These are phyloP conservation scores for Candolleomyces aberdarensis DNA, from an alignment of 768 basidiomycete species.

Conservation along the genomic window DNA sequence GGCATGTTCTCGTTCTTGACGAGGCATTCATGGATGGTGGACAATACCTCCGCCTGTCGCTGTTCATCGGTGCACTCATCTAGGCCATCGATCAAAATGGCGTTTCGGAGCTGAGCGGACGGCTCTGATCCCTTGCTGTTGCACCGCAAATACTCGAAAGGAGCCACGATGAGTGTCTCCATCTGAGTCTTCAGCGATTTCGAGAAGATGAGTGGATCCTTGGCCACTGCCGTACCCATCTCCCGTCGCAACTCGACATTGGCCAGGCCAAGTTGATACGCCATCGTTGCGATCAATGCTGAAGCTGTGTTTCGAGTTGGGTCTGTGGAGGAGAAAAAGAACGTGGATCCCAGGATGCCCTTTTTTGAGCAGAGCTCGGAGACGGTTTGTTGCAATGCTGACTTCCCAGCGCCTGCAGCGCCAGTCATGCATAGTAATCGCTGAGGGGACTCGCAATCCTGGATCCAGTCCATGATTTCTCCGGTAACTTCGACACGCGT, in stretches of 20 bases:
- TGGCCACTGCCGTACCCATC: not conserved
- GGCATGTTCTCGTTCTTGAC: not conserved
- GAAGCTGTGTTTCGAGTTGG: slow-evolving; percentile 3
- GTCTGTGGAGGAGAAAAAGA: slow-evolving; percentile 10
- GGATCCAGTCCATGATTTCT: slow-evolving; percentile 5
- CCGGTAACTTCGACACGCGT: slow-evolving; percentile 2
- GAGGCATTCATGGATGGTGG: slow-evolving; percentile 5
- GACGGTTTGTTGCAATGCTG: slow-evolving; percentile 9
- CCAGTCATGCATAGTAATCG: slow-evolving; percentile 1
- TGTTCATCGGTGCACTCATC: slow-evolving; percentile 14
- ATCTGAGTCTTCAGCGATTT: slow-evolving; percentile 7
- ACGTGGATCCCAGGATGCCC: slow-evolving; percentile 3
- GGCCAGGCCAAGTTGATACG: slow-evolving; percentile 7
- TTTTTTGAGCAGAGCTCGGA: slow-evolving; percentile 2
- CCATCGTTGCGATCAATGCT: slow-evolving; percentile 9
- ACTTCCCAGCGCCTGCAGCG: slow-evolving; percentile 1
- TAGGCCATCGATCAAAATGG: slow-evolving; percentile 9
- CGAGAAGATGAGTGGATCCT: not conserved
- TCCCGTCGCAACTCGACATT: not conserved
- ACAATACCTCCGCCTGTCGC: slow-evolving; percentile 8
- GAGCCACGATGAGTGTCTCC: slow-evolving; percentile 3
- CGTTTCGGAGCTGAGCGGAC: not conserved
- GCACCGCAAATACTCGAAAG: not conserved
- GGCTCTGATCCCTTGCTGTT: no score
- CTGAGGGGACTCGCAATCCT: not conserved